Base-by-base conservation (phyloP, 345 rosid species). In the Streptanthus diversifolius region DNA sequence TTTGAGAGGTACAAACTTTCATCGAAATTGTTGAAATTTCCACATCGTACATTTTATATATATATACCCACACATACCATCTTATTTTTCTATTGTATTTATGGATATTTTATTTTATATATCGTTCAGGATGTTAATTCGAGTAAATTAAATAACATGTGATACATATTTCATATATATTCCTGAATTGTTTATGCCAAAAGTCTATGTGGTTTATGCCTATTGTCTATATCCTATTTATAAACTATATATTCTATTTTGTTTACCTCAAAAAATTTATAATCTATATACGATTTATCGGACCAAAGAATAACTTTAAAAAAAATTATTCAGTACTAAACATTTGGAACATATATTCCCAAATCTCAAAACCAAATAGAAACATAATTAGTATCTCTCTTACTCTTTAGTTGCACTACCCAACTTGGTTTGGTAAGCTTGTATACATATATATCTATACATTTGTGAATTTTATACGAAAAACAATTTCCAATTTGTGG, bases 1-100 rank as follows among this genome's bases (percentile, higher is more conserved):
- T 56, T 30, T 2, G 41, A 54, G 44, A 41, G 10, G 30, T 41
- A 41, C 54, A 55, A 53, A 41, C 10, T 30, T 68, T 55, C 54
- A 27, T 29, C 5, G 5, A 69, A 44, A 57, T 33, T 44, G 73
- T 69, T 69, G 65, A 21, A 69, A 44, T 69, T 56, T 69, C 65
- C 35, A 30, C 56, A 57, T 69, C 56, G 9, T n/a, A 56, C 58
- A 19, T 14, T 3, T 32, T 18, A 17, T 22, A 5, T 8, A 21
- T 11, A 36, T 24, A 32, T 32, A 6, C 35, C 35, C 1, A 32
- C 35, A 32, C 1, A 9, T 36, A 36, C 40, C 40, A 36, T 36
- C 40, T 8, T 1, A 10, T 9, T 36, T 36, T 1, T 63, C 5
- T 5, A 15, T 4, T 29, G 6, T 62, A 62, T 27, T 19, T 41